phyloP scores from a whole-genome alignment of 2,329 filamentous ascomycete genomes.

The Neurospora crassa region DNA sequence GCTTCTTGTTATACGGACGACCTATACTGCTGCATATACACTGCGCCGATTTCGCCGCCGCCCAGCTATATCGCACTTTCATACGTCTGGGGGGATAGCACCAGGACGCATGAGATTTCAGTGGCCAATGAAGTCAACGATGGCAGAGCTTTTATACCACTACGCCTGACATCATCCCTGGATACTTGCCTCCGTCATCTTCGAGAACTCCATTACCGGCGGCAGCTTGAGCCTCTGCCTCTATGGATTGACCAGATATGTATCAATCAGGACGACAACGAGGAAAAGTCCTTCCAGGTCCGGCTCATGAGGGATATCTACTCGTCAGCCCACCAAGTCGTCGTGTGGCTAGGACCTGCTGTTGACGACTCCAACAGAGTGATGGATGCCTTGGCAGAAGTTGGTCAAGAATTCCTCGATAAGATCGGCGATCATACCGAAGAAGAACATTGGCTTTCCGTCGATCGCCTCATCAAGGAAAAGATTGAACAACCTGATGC shows the following conservation, averaged over 20 bases:
- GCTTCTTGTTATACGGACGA: neutral
- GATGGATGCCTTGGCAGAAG: conserved; percentile 5
- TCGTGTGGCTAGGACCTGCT: conserved; percentile 7
- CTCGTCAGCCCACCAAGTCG: conserved; percentile 1
- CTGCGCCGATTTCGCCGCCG: neutral
- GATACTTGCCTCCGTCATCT: conserved; percentile 3
- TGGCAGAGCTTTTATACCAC: neutral
- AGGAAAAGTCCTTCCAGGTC: conserved; percentile 6
- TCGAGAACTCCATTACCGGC: neutral
- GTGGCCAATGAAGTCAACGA: neutral
- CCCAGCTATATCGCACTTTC: neutral
- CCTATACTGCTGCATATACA: neutral
- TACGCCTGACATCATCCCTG: neutral
- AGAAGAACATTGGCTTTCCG: neutral
- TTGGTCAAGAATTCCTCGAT: conserved; percentile 3
- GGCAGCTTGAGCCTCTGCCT: neutral
- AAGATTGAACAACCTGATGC: neutral
- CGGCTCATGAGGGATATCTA: conserved; percentile 6
- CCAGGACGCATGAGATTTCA: neutral
- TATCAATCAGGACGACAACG: conserved; percentile 5
- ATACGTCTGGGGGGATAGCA: neutral
- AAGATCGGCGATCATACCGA: conserved; percentile 4
- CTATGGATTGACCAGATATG: conserved; percentile 11
- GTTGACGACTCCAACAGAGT: conserved; percentile 5
- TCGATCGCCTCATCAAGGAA: neutral